Evolutionary conservation across 768 basidiomycete species (phyloP).

Genomic region (Pholiota microspora): DNA sequence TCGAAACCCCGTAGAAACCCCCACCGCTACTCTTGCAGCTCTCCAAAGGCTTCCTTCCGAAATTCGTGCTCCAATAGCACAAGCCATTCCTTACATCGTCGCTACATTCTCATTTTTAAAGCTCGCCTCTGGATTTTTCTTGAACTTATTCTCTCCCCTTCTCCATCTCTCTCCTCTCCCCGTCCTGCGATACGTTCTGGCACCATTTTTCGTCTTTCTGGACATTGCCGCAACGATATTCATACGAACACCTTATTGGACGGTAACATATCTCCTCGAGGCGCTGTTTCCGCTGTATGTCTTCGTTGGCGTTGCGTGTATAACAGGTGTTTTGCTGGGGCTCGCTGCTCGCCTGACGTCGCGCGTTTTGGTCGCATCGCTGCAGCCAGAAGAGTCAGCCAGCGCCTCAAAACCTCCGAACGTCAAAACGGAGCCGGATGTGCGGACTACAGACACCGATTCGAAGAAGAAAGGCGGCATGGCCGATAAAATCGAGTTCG

Average conservation of each 20-base stretch:
- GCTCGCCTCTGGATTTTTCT: constrained; percentile 10
- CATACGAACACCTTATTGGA: constrained; percentile 43
- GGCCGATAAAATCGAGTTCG: constrained; percentile 9
- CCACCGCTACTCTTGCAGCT: not conserved
- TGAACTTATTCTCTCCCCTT: constrained; percentile 15
- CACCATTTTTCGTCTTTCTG: constrained; percentile 43
- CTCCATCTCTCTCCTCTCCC: constrained; percentile 24
- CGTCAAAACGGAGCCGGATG: constrained; percentile 2
- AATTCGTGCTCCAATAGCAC: constrained; percentile 15
- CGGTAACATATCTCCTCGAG: constrained; percentile 35
- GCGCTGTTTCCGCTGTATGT: constrained; percentile 55
- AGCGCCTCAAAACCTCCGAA: not conserved
- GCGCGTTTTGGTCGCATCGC: constrained; percentile 9
- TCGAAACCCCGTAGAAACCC: not conserved
- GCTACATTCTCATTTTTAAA: constrained; percentile 9
- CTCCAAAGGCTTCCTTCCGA: not conserved
- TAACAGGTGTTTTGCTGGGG: constrained; percentile 47
- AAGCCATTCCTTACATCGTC: constrained; percentile 15
- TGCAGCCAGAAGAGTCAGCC: not conserved
- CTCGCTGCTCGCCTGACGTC: constrained; percentile 28
- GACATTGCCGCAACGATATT: constrained; percentile 39
- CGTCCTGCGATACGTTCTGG: constrained; percentile 41
- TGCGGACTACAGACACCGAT: not conserved
- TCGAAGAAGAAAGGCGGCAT: constrained; percentile 7
- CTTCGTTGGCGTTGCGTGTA: constrained; percentile 53